Percentiles rank a stretch among this genome's conserved stretches.
Evolutionary conservation across 257 asterid genomes (phyloP).

Genomic region (Capsicum pubescens): DNA sequence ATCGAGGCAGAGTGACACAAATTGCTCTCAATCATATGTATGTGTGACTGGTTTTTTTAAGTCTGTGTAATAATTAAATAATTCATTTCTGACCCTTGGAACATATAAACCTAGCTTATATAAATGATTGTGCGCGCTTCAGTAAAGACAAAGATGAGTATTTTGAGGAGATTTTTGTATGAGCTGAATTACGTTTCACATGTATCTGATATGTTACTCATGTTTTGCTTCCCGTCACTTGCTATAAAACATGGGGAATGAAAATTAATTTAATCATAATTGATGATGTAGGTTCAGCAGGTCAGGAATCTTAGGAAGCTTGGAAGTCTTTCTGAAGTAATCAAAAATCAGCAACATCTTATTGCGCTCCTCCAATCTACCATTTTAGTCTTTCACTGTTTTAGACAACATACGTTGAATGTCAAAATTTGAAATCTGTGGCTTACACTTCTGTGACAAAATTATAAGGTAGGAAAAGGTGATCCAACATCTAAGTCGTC

Average conservation of each 20-base stretch:
- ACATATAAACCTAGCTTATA: not conserved
- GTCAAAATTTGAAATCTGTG: too few species aligned
- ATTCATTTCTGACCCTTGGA: not conserved
- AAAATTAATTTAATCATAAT: not conserved
- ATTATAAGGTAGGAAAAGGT: too few species aligned
- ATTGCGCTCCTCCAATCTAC: too few species aligned
- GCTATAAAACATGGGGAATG: not conserved
- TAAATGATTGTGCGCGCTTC: not conserved
- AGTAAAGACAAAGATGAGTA: not conserved
- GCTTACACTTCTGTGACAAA: too few species aligned
- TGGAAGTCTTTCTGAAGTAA: slow-evolving; percentile 51
- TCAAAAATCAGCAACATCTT: slow-evolving; percentile 47
- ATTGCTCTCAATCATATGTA: not conserved
- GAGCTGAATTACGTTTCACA: not conserved
- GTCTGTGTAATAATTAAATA: not conserved
- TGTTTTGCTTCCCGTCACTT: not conserved
- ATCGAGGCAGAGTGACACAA: not conserved
- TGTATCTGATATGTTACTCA: not conserved
- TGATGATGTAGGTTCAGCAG: not conserved
- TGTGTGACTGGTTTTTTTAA: not conserved
- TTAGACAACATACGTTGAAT: too few species aligned
- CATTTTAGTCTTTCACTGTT: too few species aligned
- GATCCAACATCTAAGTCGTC: too few species aligned
- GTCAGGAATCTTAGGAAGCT: slow-evolving; percentile 62
- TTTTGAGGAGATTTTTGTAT: not conserved